Conservation (phyloP, 1,139 yeast species). For the Geotrichum fermentans region DNA sequence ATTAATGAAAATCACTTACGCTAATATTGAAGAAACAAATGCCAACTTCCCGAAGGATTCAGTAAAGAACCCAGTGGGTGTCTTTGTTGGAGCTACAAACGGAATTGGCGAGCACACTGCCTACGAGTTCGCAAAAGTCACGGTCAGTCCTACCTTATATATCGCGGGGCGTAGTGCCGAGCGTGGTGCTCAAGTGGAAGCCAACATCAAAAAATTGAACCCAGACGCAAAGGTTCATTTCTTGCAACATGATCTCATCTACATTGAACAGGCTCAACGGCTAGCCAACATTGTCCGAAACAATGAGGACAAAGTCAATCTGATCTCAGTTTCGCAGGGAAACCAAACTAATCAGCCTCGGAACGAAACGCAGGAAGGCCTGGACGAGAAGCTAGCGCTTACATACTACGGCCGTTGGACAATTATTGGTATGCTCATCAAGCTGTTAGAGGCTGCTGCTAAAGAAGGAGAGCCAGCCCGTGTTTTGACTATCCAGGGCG, state of each 20-base stretch:
- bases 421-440: constrained; percentile 26
- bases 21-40: constrained; percentile 8
- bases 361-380: constrained; percentile 32
- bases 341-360: constrained; percentile 22
- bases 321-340: constrained; percentile 30
- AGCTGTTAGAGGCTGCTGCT: constrained; percentile 28
- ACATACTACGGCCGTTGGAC: constrained; percentile 34
- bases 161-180: constrained; percentile 32
- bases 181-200: constrained; percentile 27
- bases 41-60: constrained; percentile 8
- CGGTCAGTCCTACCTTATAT: constrained; percentile 32
- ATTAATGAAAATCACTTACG: constrained; percentile 8
- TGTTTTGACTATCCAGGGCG: constrained; percentile 31
- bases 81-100: constrained; percentile 35
- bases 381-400: constrained; percentile 30
- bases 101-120: constrained; percentile 36
- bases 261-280: constrained; percentile 30
- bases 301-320: constrained; percentile 31
- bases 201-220: constrained; percentile 28
- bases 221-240: constrained; percentile 27
- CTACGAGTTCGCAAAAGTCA: constrained; percentile 31
- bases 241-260: constrained; percentile 28
- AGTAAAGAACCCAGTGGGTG: constrained; percentile 28
- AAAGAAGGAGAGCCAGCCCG: constrained; percentile 29
- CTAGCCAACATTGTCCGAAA: constrained; percentile 24